Base-by-base conservation (phyloP, 441 rosid genomes). In the Cnidoscolus chayamansa region DNA sequence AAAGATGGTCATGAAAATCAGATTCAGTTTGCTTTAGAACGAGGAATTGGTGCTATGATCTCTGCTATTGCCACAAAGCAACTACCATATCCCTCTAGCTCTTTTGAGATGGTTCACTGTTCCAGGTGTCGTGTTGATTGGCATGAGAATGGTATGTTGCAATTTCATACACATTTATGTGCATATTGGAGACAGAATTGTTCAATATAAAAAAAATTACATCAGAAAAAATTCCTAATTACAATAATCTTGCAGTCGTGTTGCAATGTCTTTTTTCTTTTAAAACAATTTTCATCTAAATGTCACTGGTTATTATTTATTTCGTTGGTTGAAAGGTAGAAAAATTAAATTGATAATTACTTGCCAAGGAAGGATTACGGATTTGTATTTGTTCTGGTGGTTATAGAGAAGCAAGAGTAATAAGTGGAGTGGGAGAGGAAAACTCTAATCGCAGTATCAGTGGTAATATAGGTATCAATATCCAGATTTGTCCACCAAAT, bases 101-200 rank as follows among this genome's bases (percentile, higher is more conserved):
- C 98, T 9, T 94, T 92, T 82, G 98, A 94, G 76, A 90, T 92
- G 98, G 88, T 94, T 78, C 99, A 94, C 74, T 94, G 99, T 83
- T 94, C 99, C 32, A 88, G 99, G 70, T 94, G 99, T 71, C 97
- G 98, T 59, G 91, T 94, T 77, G 93, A 94, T 81, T 94, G 94
- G 94, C 99, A 94, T 76, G 91, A 82, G 69, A 89, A 90, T 76
- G 93, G 99, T 94, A 92, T 76, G 66, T 37, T 43, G 51, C 32
- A 50, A 19, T 19, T 53, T 60, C 53, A 19, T 31, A 43, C 30
- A 31, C 25, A 43, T 45, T 54, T 16, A 17, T 17, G 45, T 12
- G 13, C 7, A 37, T 47, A 12, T 31, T 37, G 4, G 31, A 6
- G 49, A 12, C 7, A 32, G 47, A 32, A 40, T 30, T 68, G 37